phyloP scores from a whole-genome alignment of 345 rosid genomes.

The Heritiera littoralis region DNA sequence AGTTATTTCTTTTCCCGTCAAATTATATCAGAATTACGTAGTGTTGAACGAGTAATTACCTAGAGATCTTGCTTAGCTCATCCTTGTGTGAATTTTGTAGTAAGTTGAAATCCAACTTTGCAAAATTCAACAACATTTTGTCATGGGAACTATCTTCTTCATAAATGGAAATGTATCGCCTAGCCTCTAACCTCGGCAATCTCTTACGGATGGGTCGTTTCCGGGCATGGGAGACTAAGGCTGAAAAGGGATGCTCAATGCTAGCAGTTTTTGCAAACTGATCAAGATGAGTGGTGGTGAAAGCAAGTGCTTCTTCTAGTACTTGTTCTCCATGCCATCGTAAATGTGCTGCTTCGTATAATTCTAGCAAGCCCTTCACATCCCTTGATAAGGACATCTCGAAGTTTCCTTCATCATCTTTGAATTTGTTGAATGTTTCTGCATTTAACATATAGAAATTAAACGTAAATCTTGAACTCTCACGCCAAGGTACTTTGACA shows the following conservation, averaged over 20 bases:
- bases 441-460: background rate
- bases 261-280: background rate
- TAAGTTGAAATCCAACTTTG: conserved; percentile 37
- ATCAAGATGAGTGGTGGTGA: background rate
- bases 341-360: conserved; percentile 33
- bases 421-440: conserved; percentile 31
- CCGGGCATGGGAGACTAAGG: background rate
- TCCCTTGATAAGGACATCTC: conserved; percentile 5
- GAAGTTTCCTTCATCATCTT: conserved; percentile 26
- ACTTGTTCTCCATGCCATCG: conserved; percentile 10
- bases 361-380: conserved; percentile 24
- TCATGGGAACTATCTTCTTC: conserved; percentile 4
- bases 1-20: too few species aligned
- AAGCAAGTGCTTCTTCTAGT: background rate
- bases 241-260: background rate
- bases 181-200: conserved; percentile 20
- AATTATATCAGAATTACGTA: background rate
- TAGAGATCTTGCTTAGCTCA: conserved; percentile 27
- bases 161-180: conserved; percentile 6
- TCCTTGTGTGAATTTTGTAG: conserved; percentile 25
- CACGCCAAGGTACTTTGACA: too few species aligned
- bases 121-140: conserved; percentile 19
- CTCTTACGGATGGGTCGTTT: conserved; percentile 9
- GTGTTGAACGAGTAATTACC: background rate
- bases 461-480: too few species aligned